Base-by-base conservation (phyloP, 78 protist species). In the Polysphondylium violaceum region DNA sequence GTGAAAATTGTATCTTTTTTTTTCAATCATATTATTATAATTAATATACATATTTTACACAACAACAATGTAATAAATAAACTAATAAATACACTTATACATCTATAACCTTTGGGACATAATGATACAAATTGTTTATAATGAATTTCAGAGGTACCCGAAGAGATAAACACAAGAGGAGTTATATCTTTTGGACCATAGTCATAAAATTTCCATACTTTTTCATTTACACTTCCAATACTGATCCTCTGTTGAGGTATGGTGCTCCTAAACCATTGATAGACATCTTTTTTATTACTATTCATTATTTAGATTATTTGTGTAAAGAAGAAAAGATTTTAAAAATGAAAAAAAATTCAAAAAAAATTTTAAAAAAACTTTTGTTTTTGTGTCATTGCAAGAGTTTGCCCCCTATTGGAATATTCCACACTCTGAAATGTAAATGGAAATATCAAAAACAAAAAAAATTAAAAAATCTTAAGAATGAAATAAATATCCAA, bases 41-140 rank as follows among this genome's bases (percentile, higher is more conserved):
- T 8, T 7, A 11, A 38, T 81, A 4, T 6, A 83, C 74, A 12
- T 3, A 47, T 31, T 61, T 31, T 6, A 74, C 21, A 3, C 51
- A 51, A 47, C 38, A 35, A 25, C 6, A 43, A 77, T 56, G 19
- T 6, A 8, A 8, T 40, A 35, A 50, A n/a, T n/a, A n/a, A n/a
- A n/a, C n/a, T n/a, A 44, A 31, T 1, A 88, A 69, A 38, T 55
- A 74, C 94, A 44, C 85, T 29, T 29, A 76, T 76, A 11, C 68
- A 23, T 64, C 88, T 69, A 59, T 50, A 36, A 16, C 95, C 95
- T 73, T 85, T 92, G n/a, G 95, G 95, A 47, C 95, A 92, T 16
- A 92, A 41, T 36, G 76, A 23, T 19, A 92, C 69, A n/a, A 92
- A 51, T 71, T 78, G 90, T 47, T 67, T 73, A 68, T 36, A 92